phyloP scores from a whole-genome alignment of 768 basidiomycete species.

The Lactifluus piperatus region DNA sequence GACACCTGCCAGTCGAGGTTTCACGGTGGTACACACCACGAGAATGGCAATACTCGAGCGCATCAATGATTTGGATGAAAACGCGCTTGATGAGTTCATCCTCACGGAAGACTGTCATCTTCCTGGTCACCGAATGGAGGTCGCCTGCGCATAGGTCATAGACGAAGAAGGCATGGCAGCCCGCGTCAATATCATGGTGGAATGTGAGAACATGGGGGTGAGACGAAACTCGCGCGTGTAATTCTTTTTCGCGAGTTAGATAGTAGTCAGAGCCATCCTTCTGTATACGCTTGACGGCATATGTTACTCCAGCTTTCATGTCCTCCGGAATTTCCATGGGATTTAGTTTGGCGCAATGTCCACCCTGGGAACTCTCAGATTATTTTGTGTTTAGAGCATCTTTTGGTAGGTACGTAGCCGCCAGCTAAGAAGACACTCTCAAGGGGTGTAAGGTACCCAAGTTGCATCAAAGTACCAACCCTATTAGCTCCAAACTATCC shows the following conservation, averaged over 20 bases:
- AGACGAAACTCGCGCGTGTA: conserved; percentile 63
- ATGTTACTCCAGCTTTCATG: conserved; percentile 33
- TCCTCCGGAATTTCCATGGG: too few relatives aligned
- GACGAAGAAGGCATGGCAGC: conserved; percentile 41
- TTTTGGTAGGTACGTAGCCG: too few relatives aligned
- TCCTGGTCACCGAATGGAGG: conserved; percentile 2
- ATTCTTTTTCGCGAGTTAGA: conserved; percentile 56
- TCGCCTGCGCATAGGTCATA: conserved; percentile 15
- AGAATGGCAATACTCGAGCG: conserved; percentile 5
- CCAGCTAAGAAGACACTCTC: too few relatives aligned
- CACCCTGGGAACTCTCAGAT: too few relatives aligned
- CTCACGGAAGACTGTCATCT: conserved; percentile 3
- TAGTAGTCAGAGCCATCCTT: conserved; percentile 27
- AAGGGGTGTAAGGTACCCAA: too few relatives aligned
- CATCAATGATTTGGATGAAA: conserved; percentile 14
- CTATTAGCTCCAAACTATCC: too few relatives aligned
- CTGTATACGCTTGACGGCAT: conserved; percentile 86
- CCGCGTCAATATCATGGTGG: conserved; percentile 78
- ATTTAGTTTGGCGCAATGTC: too few relatives aligned
- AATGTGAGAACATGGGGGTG: conserved; percentile 80
- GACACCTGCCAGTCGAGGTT: too few relatives aligned
- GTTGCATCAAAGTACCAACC: too few relatives aligned
- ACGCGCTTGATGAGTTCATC: conserved; percentile 9
- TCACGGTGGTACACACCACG: conserved; percentile 14
- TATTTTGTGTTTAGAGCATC: too few relatives aligned